Evolutionary conservation across 2,329 filamentous ascomycete genomes (phyloP).

Genomic region (Aspergillus awamori): DNA sequence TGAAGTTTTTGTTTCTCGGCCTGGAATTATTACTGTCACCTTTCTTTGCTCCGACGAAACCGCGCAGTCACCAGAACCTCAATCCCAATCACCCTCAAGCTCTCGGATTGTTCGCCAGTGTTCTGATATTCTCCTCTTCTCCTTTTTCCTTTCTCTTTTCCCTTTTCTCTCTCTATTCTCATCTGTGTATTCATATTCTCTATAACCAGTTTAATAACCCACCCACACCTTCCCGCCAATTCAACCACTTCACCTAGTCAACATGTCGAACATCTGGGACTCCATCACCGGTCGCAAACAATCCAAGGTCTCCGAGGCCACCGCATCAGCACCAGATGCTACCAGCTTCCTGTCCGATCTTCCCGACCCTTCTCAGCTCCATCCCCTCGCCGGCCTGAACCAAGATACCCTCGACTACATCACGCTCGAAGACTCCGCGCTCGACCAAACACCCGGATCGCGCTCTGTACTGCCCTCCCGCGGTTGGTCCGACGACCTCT

Average conservation of each 20-base stretch:
- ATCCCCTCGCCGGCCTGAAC: conserved; percentile 91
- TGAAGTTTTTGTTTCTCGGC: conserved; percentile 42
- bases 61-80: background rate
- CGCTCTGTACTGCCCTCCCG: conserved; percentile 89
- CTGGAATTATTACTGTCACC: background rate
- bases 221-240: conserved; percentile 2
- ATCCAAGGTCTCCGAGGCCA: conserved; percentile 60
- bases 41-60: background rate
- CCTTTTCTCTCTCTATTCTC: no score
- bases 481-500: conserved; percentile 97
- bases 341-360: conserved; percentile 82
- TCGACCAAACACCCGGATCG: conserved; percentile 82
- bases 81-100: background rate
- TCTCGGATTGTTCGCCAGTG: background rate
- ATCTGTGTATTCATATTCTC: conserved; percentile 25
- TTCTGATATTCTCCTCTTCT: conserved; percentile 5
- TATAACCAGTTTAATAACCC: conserved; percentile 30
- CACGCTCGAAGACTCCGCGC: conserved; percentile 84
- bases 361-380: conserved; percentile 83
- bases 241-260: conserved; percentile 20
- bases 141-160: conserved; percentile 14
- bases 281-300: conserved; percentile 63
- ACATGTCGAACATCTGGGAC: conserved; percentile 61
- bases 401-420: conserved; percentile 94
- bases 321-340: conserved; percentile 76